Conservation (phyloP, 1,284 basidiomycete genomes). For the Ustilago bromivora region DNA sequence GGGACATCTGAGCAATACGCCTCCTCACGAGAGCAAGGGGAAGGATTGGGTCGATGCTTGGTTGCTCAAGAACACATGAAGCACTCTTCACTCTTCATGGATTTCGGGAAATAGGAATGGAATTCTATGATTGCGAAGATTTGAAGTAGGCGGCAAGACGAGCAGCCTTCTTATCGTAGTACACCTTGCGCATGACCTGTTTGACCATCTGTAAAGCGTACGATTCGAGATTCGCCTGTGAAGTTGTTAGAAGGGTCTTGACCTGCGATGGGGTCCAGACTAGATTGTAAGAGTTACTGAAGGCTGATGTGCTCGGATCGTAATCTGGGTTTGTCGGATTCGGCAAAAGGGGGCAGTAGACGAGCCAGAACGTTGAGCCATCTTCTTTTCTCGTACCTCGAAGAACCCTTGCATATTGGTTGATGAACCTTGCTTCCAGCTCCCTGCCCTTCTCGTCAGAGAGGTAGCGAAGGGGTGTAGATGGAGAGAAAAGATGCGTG, state of each 20-base stretch:
- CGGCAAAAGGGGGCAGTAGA: constrained; percentile 65
- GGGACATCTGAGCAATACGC: constrained; percentile 29
- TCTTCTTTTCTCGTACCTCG: constrained; percentile 25
- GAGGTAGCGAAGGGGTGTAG: background rate
- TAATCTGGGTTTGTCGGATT: constrained; percentile 53
- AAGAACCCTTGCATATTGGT: constrained; percentile 47
- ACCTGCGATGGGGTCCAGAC: constrained; percentile 66
- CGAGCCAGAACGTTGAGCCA: constrained; percentile 37
- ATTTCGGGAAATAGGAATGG: background rate
- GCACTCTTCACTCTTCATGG: background rate
- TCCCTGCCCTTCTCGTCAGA: background rate
- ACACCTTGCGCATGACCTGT: constrained; percentile 39
- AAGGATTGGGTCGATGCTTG: constrained; percentile 39
- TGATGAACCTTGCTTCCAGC: constrained; percentile 41
- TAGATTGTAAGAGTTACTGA: constrained; percentile 67
- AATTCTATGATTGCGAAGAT: background rate
- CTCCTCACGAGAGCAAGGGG: constrained; percentile 4
- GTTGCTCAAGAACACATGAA: constrained; percentile 27
- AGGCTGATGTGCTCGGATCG: constrained; percentile 57
- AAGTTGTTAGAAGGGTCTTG: constrained; percentile 48
- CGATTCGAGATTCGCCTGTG: constrained; percentile 54
- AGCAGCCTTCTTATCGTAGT: constrained; percentile 43
- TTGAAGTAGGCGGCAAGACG: constrained; percentile 11
- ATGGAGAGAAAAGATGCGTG: constrained; percentile 22
- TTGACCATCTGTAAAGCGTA: constrained; percentile 46